These are phyloP conservation scores for Candida ulmi DNA, from an alignment of 805 yeast genomes.

Conservation along the genomic window DNA sequence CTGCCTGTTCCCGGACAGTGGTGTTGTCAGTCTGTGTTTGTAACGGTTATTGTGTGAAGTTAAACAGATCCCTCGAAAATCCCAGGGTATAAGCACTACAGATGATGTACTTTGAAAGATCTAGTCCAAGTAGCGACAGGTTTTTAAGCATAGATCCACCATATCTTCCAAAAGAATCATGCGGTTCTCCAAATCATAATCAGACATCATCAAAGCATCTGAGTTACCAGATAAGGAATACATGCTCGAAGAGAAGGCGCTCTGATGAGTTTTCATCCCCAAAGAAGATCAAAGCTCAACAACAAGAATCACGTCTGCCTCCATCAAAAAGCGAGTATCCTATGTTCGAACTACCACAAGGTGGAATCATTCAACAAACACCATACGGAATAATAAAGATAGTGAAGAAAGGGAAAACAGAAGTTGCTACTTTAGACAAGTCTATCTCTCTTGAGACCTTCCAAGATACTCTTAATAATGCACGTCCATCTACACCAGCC, in stretches of 20 bases:
- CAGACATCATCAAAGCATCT: neutral
- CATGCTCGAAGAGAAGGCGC: slow-evolving; percentile 27
- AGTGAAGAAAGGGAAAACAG: slow-evolving; percentile 14
- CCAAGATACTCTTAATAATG: neutral
- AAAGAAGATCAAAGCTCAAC: slow-evolving; percentile 23
- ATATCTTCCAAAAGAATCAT: neutral
- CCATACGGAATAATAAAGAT: slow-evolving; percentile 21
- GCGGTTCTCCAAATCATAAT: slow-evolving; percentile 5
- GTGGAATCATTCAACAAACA: slow-evolving; percentile 19
- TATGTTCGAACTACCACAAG: slow-evolving; percentile 18
- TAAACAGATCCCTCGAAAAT: no score
- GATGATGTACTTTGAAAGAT: slow-evolving; percentile 1
- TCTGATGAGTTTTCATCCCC: slow-evolving; percentile 27
- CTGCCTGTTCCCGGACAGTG: no score
- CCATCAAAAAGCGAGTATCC: slow-evolving; percentile 15
- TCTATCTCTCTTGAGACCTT: slow-evolving; percentile 9
- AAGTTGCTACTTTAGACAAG: slow-evolving; percentile 17
- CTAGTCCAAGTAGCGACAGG: slow-evolving; percentile 1
- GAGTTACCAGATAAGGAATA: no score
- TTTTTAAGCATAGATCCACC: neutral
- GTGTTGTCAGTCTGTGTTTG: no score
- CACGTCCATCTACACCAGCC: neutral
- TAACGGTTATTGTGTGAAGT: no score
- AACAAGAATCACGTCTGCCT: slow-evolving; percentile 1
- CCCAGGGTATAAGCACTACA: no score